phyloP scores from a whole-genome alignment of 139 green algal species.

The Choricystis sp. region DNA sequence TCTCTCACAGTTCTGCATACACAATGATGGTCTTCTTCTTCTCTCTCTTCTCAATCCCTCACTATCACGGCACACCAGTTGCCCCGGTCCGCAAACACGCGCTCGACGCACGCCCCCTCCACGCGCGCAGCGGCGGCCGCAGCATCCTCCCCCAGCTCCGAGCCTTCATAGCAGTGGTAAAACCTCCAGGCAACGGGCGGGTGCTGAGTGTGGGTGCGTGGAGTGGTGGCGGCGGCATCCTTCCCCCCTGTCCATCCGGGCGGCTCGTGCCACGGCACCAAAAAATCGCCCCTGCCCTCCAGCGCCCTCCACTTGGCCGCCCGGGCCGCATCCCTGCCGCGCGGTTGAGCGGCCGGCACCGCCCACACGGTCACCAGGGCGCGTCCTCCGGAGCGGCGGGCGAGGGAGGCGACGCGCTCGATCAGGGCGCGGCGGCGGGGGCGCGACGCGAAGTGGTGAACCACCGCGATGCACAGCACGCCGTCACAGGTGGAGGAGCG shows the following conservation, averaged over 20 bases:
- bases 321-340: background rate
- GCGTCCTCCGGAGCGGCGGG: constrained; percentile 21
- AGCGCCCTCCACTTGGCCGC: background rate
- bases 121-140: constrained; percentile 21
- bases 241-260: constrained; percentile 43
- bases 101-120: constrained; percentile 20
- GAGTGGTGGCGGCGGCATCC: background rate
- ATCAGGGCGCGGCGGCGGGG: constrained; percentile 34
- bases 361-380: constrained; percentile 86
- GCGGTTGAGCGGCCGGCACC: background rate
- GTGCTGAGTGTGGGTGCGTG: constrained; percentile 28
- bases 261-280: constrained; percentile 94
- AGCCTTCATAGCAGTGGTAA: constrained; percentile 86
- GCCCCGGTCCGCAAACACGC: constrained; percentile 63
- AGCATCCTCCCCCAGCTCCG: constrained; percentile 38
- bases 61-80: constrained; percentile 75
- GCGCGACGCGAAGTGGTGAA: constrained; percentile 80
- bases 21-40: too few relatives aligned
- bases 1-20: too few relatives aligned
- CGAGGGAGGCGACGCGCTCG: background rate
- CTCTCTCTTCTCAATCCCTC: constrained; percentile 1
- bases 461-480: constrained; percentile 88
- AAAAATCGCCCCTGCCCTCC: constrained; percentile 50
- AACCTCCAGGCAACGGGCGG: constrained; percentile 82
- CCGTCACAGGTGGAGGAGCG: constrained; percentile 50